These are phyloP conservation scores for Hanseniaspora pseudoguilliermondii DNA, from an alignment of 805 yeast genomes.

Conservation along the genomic window DNA sequence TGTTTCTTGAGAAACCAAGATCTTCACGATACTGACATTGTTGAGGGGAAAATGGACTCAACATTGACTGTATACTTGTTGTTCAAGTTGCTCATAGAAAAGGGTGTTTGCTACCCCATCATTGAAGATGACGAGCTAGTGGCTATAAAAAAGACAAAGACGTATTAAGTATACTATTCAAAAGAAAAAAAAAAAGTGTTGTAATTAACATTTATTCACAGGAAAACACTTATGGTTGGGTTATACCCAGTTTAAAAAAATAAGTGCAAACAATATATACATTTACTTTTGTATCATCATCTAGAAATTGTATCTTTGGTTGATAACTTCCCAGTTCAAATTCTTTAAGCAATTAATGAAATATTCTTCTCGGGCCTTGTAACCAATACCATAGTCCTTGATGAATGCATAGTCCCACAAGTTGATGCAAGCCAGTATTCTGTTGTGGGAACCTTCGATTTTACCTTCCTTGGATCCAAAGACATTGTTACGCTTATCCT, in stretches of 20 bases:
- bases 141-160: constrained; percentile 1
- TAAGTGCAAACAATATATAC: not conserved
- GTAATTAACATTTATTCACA: not conserved
- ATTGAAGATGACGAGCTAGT: constrained; percentile 8
- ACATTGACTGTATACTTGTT: not conserved
- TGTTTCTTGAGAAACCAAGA: not conserved
- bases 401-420: constrained; percentile 86
- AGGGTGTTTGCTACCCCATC: not conserved
- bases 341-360: constrained; percentile 63
- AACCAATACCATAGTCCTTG: constrained; percentile 61
- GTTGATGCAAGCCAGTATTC: constrained; percentile 50
- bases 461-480: not conserved
- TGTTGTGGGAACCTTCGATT: constrained; percentile 29
- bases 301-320: constrained; percentile 26
- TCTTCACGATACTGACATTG: not conserved
- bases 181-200: no score
- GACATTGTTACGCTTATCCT: not conserved
- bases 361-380: constrained; percentile 50
- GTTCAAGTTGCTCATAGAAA: not conserved
- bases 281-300: not conserved
- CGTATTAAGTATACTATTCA: no score
- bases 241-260: no score
- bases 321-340: constrained; percentile 72
- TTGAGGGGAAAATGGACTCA: not conserved
- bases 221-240: not conserved